Percentiles rank a stretch among this genome's conserved stretches.
Evolutionary conservation across 306 rosid species (phyloP).

Genomic region (Fagus sylvatica): DNA sequence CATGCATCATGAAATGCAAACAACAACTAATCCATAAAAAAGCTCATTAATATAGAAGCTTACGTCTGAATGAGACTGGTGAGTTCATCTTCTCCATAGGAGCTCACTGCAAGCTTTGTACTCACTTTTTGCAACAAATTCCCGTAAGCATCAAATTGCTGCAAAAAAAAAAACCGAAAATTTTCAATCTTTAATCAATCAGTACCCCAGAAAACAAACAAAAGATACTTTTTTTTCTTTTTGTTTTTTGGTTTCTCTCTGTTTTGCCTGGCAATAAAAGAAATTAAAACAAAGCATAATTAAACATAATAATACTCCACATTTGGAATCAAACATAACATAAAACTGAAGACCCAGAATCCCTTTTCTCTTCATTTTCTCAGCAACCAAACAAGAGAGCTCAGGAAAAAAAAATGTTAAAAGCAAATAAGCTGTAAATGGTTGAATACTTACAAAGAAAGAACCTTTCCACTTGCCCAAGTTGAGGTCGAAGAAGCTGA

Average conservation of each 20-base stretch:
- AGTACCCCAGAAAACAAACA: not conserved
- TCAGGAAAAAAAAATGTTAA: not conserved
- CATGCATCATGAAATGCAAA: too few relatives aligned
- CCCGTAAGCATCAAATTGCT: slow-evolving; percentile 92
- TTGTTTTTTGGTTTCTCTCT: not conserved
- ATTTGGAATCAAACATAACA: not conserved
- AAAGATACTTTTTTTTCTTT: not conserved
- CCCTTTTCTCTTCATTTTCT: not conserved
- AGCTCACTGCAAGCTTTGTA: slow-evolving; percentile 82
- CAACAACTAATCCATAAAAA: not conserved
- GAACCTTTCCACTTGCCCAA: slow-evolving; percentile 88
- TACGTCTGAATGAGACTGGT: slow-evolving; percentile 95
- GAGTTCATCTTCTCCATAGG: slow-evolving; percentile 95
- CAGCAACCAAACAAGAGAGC: slow-evolving; percentile 4
- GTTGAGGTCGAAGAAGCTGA: slow-evolving; percentile 57
- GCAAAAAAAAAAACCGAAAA: slow-evolving; percentile 4
- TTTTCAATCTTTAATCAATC: not conserved
- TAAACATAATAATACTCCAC: not conserved
- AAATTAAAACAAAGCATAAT: not conserved
- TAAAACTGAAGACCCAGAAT: not conserved
- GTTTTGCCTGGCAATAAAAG: not conserved
- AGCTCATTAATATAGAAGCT: slow-evolving; percentile 9
- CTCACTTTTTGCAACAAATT: slow-evolving; percentile 66
- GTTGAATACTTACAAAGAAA: slow-evolving; percentile 58
- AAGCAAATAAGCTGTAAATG: too few relatives aligned